Percentiles rank a stretch among this genome's conserved stretches.
phyloP scores from a whole-genome alignment of 108 stramenopile genomes.

The Cyclostephanos invisitatus region DNA sequence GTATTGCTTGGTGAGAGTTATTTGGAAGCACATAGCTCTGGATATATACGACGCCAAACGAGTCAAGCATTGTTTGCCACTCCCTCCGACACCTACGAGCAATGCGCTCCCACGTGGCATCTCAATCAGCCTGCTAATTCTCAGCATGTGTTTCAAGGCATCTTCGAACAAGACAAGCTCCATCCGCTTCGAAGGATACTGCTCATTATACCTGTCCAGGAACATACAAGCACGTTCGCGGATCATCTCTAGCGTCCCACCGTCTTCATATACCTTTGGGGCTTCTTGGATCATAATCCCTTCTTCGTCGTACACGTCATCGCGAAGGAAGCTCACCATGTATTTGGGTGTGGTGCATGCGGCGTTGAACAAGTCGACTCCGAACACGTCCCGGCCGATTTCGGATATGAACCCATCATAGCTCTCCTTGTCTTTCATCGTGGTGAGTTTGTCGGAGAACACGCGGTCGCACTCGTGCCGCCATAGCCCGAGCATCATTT shows the following conservation, averaged over 20 bases:
- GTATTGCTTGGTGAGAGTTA: constrained; percentile 91
- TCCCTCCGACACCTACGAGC: constrained; percentile 90
- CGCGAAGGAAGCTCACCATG: constrained; percentile 91
- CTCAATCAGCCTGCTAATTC: constrained; percentile 84
- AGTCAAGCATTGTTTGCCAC: constrained; percentile 88
- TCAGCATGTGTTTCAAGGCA: constrained; percentile 84
- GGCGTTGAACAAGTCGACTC: constrained; percentile 35
- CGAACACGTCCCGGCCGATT: constrained; percentile 59
- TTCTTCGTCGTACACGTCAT: constrained; percentile 86
- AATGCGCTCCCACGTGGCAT: constrained; percentile 88
- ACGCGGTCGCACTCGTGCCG: constrained; percentile 90
- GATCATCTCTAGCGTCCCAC: constrained; percentile 73
- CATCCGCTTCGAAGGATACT: constrained; percentile 81
- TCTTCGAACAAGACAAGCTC: constrained; percentile 93
- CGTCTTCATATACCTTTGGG: constrained; percentile 89
- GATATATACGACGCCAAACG: constrained; percentile 83
- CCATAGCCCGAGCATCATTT: constrained; percentile 77
- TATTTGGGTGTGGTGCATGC: constrained; percentile 54
- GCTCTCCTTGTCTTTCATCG: constrained; percentile 79
- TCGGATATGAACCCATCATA: constrained; percentile 64
- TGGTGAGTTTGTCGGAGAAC: constrained; percentile 88
- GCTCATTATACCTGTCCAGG: constrained; percentile 80
- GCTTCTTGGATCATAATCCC: constrained; percentile 81
- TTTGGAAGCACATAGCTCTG: constrained; percentile 86
- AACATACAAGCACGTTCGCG: constrained; percentile 75